phyloP scores from a whole-genome alignment of 1,139 yeast genomes.

The Debaryomycetaceae sp. region DNA sequence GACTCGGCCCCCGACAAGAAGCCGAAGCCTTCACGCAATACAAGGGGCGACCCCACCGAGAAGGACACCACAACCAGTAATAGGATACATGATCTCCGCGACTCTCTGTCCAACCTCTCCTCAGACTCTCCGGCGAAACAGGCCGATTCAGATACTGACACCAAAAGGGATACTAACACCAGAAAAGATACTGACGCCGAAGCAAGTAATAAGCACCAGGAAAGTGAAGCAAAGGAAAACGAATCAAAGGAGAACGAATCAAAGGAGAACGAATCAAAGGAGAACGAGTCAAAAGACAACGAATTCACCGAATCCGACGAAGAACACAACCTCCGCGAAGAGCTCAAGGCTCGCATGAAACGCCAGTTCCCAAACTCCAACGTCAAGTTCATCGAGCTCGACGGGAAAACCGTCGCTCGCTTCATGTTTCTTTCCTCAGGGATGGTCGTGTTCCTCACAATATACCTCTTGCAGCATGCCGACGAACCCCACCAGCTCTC shows the following conservation, averaged over 20 bases:
- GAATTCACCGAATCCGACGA: conserved; percentile 5
- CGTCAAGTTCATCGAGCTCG: conserved; percentile 21
- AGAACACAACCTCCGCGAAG: conserved; percentile 19
- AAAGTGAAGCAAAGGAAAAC: conserved; percentile 3
- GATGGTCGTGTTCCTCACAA: conserved; percentile 7
- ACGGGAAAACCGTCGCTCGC: conserved; percentile 12
- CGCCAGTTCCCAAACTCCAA: conserved; percentile 23
- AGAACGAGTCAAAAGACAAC: conserved; percentile 5
- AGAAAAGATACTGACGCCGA: not conserved
- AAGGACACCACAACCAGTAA: not conserved
- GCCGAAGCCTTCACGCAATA: too few species aligned
- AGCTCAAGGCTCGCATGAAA: conserved; percentile 20
- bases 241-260: conserved; percentile 5
- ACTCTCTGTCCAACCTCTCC: too few species aligned
- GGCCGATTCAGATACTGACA: too few species aligned
- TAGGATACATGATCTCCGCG: not conserved
- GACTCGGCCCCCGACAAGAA: too few species aligned
- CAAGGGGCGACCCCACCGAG: too few species aligned
- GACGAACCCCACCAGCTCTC: conserved; percentile 42
- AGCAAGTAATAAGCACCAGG: conserved; percentile 1
- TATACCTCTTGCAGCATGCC: conserved; percentile 8
- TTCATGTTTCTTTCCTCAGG: conserved; percentile 6
- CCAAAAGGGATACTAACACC: not conserved
- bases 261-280: conserved; percentile 4
- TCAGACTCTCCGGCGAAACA: too few species aligned